These are phyloP conservation scores for Punica granatum DNA, from an alignment of 345 rosid genomes.

Conservation along the genomic window DNA sequence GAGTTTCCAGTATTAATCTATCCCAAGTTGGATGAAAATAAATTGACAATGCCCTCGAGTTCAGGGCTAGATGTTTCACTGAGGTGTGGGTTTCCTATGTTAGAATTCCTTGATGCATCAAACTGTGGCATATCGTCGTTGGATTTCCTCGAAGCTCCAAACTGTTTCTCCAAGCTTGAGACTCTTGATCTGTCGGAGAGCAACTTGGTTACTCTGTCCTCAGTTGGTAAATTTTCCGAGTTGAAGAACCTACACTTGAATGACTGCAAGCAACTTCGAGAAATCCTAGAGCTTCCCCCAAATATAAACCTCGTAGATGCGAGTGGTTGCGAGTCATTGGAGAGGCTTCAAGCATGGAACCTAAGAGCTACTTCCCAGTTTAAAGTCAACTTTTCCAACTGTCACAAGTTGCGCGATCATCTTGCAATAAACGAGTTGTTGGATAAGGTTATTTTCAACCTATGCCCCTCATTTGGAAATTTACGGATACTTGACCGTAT, in stretches of 20 bases:
- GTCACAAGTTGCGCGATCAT: conserved; percentile 1
- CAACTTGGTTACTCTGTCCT: conserved; percentile 11
- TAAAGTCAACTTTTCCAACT: conserved; percentile 2
- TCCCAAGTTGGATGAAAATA: background rate
- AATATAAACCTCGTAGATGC: background rate
- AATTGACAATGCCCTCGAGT: background rate
- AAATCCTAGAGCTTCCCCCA: conserved; percentile 12
- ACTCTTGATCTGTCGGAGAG: conserved; percentile 17
- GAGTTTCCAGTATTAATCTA: conserved; percentile 8
- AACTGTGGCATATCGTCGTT: conserved; percentile 10
- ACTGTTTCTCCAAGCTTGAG: conserved; percentile 11
- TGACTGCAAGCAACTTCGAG: conserved; percentile 15
- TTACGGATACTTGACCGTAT: background rate
- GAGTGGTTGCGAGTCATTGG: background rate
- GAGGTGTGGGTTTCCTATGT: background rate
- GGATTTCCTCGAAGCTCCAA: conserved; percentile 10
- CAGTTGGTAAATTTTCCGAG: conserved; percentile 2
- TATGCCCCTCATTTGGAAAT: background rate
- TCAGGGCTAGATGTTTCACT: background rate
- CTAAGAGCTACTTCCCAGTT: background rate
- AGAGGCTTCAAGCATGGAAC: background rate
- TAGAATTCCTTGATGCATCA: conserved; percentile 8
- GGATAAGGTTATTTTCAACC: background rate
- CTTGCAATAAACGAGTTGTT: background rate
- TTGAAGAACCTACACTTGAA: conserved; percentile 11